Evolutionary conservation across 2,329 filamentous ascomycete species (phyloP), one percentile per base, ranked within the genome.

Genomic region (Penicillium sp.): DNA sequence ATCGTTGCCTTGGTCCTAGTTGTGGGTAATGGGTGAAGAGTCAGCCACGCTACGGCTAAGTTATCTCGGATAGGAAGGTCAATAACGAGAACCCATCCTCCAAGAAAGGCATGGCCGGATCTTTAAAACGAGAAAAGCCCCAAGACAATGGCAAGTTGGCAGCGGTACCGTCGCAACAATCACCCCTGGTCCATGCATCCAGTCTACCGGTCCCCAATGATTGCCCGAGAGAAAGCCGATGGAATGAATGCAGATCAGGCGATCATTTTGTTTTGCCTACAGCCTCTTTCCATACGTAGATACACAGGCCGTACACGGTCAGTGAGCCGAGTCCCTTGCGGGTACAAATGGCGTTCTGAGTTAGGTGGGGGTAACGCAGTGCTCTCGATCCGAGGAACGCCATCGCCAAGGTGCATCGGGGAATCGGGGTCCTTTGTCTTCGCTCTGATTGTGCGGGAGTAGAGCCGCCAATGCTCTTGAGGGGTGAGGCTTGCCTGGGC

Each of bases 1-100:
- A 31, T 13, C 8, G 36, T 25, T 22, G 10, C 4, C 16, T 33
- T 41, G n/a, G 18, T 16, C 18, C 30, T n/a, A 31, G 24, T 9
- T 30, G 20, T 38, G 31, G 24, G 9, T 10, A 14, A 18, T 13
- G 18, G 13, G 9, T n/a, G 20, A 38, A 36, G 5, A 40, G 44
- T 36, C 25, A n/a, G 35, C 18, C 35, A 36, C 25, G 18, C 25
- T 14, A 22, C n/a, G 13, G 22, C 44, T 8, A n/a, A n/a, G n/a
- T n/a, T n/a, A 31, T 31, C 36, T 35, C 35, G 13, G 45, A 47
- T 40, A 47, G 45, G 45, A 47, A 47, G 45, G 45, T 47, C 45
- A 28, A 31, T 14, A n/a, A 39, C 5, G 7, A 30, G 13, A 24
- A 9, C 28, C 33, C 18, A 25, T 28, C 20, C 27, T 9, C 16